Conservation (phyloP, 768 basidiomycete species). For the Suillus alpinus region DNA sequence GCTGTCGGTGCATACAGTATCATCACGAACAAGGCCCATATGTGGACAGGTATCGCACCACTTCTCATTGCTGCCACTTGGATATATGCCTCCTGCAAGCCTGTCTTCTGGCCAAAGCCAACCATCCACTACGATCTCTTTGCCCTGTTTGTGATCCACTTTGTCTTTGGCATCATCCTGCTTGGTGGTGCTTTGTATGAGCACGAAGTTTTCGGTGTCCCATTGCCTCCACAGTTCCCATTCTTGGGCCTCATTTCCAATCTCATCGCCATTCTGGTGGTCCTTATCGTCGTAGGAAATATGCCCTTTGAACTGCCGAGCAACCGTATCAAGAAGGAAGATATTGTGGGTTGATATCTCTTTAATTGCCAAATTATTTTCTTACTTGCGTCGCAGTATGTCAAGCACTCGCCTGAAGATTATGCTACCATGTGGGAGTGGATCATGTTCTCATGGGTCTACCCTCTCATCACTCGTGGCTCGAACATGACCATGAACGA, state of each 20-base stretch:
- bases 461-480: slow-evolving; percentile 57
- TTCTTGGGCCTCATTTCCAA: slow-evolving; percentile 36
- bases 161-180: slow-evolving; percentile 44
- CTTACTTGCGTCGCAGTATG: slow-evolving; percentile 15
- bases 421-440: slow-evolving; percentile 71
- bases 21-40: slow-evolving; percentile 32
- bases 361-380: not conserved
- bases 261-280: slow-evolving; percentile 38
- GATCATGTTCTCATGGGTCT: slow-evolving; percentile 71
- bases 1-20: slow-evolving; percentile 54
- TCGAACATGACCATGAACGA: slow-evolving; percentile 58
- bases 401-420: slow-evolving; percentile 56
- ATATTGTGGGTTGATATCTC: slow-evolving; percentile 52
- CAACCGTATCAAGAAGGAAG: slow-evolving; percentile 42
- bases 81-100: slow-evolving; percentile 62
- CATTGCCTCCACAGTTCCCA: slow-evolving; percentile 34
- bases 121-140: slow-evolving; percentile 69
- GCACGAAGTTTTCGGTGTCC: slow-evolving; percentile 38
- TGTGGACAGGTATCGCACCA: slow-evolving; percentile 37
- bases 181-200: slow-evolving; percentile 57
- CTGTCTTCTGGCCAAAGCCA: slow-evolving; percentile 47
- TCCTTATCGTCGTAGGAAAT: slow-evolving; percentile 47
- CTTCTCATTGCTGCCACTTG: slow-evolving; percentile 56
- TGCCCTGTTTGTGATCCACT: slow-evolving; percentile 48
- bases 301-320: slow-evolving; percentile 75